Evolutionary conservation across 2,329 filamentous ascomycete genomes (phyloP).

Genomic region (Phoma sp.): DNA sequence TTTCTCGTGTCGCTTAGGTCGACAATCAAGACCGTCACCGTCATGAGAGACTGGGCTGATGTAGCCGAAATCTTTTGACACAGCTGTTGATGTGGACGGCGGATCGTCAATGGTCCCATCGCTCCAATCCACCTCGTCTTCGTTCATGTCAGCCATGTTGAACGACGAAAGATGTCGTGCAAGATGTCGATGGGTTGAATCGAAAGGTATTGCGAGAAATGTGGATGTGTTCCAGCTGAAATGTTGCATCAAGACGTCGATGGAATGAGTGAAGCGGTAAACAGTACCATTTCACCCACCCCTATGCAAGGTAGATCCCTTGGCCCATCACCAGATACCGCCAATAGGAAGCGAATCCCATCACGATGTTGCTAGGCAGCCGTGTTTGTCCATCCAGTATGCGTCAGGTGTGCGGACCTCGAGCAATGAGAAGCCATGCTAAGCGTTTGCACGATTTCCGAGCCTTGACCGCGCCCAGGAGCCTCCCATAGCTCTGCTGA

Average conservation of each 20-base stretch:
- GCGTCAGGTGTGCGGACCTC: background rate
- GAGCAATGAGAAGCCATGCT: slow-evolving; percentile 14
- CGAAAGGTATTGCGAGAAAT: background rate
- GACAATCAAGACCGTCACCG: background rate
- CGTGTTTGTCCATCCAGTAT: background rate
- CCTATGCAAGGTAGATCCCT: background rate
- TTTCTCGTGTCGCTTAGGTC: background rate
- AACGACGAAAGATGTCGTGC: background rate
- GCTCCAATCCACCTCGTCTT: slow-evolving; percentile 37
- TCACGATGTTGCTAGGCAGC: background rate
- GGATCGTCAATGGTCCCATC: slow-evolving; percentile 23
- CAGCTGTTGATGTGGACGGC: background rate
- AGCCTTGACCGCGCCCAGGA: background rate
- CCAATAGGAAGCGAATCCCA: background rate
- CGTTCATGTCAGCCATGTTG: slow-evolving; percentile 21
- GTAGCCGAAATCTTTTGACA: background rate
- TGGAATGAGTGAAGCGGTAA: no score
- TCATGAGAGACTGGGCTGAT: background rate
- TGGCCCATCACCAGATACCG: background rate
- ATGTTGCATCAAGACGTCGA: no score
- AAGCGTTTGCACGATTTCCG: slow-evolving; percentile 20
- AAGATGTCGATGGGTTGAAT: background rate
- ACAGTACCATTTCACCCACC: no score
- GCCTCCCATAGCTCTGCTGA: no score
- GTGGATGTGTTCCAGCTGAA: background rate